Base-by-base conservation (phyloP, 306 rosid genomes). In the Calophaca sinica region DNA sequence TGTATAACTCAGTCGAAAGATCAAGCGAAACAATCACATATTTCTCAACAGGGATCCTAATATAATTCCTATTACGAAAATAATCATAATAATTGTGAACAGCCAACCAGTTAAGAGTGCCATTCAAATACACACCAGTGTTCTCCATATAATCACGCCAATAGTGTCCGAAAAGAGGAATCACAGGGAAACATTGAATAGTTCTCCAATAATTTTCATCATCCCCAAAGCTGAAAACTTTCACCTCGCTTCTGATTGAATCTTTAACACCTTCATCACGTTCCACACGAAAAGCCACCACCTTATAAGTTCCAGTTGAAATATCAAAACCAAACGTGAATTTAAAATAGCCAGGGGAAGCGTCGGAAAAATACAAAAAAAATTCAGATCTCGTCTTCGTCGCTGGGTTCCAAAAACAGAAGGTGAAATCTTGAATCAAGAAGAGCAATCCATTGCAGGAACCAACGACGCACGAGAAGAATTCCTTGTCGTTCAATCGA, bases 261-360 rank as follows among this genome's bases (percentile, higher is more conserved):
- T 32, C 36, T 2, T 32, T 32, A 32, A 2, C 36, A 32, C 36
- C 2, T 32, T 2, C 3, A 32, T 2, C 3, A 32, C 1, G 0
- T 4, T 48, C 5, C 52, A 48, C 4, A 12, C 4, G 8, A 0
- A 48, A 48, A 7, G 52, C 52, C 2, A 48, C 52, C 13, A 48
- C 52, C 14, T 48, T 48, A 48, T 48, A 48, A 48, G 5, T 11
- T 48, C 5, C 4, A 48, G 5, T 10, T 4, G 15, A 48, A 10
- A 1, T 11, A 48, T 48, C 52, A 48, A 9, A 48, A 48, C 52
- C 15, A 48, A 48, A n/a, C n/a, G n/a, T n/a, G n/a, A n/a, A n/a
- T n/a, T n/a, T 9, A 3, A 2, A 48, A 3, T 2, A 12, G 2
- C 2, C 1, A 3, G 9, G 9, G 0, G 9, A 0, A 3, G 2